These are phyloP conservation scores for Phytophthora sojae DNA, from an alignment of 352 stramenopile species.

Conservation along the genomic window DNA sequence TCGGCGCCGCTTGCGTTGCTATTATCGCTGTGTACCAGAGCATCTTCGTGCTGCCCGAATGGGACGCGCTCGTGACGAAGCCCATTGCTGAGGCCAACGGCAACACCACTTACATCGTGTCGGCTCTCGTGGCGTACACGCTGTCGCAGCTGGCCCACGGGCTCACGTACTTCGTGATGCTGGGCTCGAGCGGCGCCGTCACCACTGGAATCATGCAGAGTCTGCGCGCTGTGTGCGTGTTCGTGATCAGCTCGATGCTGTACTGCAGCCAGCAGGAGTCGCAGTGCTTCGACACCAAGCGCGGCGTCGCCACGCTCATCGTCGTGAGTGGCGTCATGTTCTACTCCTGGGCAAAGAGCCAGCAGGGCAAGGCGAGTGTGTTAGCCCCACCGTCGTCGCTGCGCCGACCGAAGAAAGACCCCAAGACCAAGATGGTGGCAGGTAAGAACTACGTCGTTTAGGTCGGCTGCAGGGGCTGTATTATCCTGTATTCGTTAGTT, in stretches of 20 bases:
- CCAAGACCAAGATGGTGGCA: slow-evolving; percentile 53
- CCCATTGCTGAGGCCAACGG: slow-evolving; percentile 81
- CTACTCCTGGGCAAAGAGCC: slow-evolving; percentile 88
- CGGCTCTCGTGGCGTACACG: slow-evolving; percentile 73
- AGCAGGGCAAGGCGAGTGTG: slow-evolving; percentile 45
- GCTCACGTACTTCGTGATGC: slow-evolving; percentile 88
- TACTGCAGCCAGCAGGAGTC: slow-evolving; percentile 89
- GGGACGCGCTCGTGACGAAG: slow-evolving; percentile 79
- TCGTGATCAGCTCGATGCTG: slow-evolving; percentile 82
- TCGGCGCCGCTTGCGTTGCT: slow-evolving; percentile 71
- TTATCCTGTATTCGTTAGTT: slow-evolving; percentile 36
- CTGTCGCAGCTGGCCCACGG: slow-evolving; percentile 84
- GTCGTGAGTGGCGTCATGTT: slow-evolving; percentile 86
- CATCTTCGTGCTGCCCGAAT: slow-evolving; percentile 81
- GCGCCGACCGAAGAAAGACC: slow-evolving; percentile 24
- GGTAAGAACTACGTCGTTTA: slow-evolving; percentile 82
- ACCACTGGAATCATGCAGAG: slow-evolving; percentile 91
- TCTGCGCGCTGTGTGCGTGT: slow-evolving; percentile 87
- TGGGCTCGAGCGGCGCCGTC: slow-evolving; percentile 81
- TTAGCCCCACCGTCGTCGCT: slow-evolving; percentile 23
- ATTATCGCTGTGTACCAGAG: slow-evolving; percentile 85
- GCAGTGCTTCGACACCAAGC: slow-evolving; percentile 87
- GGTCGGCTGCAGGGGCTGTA: slow-evolving; percentile 7
- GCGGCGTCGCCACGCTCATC: slow-evolving; percentile 81
- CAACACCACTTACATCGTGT: slow-evolving; percentile 65